Evolutionary conservation across 148 eudicot species (phyloP).

Genomic region (Silene conica): DNA sequence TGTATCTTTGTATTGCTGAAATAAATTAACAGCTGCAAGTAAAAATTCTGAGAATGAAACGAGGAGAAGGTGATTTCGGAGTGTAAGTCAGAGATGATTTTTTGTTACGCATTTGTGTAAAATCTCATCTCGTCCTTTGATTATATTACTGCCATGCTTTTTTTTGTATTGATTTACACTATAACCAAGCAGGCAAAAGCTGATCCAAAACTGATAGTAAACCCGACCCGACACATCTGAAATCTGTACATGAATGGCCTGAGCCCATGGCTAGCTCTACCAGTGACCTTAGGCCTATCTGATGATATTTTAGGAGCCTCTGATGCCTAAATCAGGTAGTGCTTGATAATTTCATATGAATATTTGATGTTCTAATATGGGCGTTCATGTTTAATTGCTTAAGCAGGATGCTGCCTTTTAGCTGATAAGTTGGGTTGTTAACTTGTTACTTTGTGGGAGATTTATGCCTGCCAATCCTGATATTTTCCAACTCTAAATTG

Average conservation of each 20-base stretch:
- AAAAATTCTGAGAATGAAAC: too few relatives aligned
- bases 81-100: too few relatives aligned
- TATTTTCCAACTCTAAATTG: neutral
- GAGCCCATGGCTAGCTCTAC: neutral
- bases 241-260: neutral
- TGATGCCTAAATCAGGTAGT: constrained; percentile 9
- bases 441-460: neutral
- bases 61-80: too few relatives aligned
- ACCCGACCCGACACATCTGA: neutral
- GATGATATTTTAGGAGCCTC: constrained; percentile 15
- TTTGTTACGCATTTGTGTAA: constrained; percentile 5
- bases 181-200: neutral
- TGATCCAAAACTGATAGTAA: neutral
- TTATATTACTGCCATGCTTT: constrained; percentile 4
- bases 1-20: too few relatives aligned
- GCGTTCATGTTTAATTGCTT: constrained; percentile 21
- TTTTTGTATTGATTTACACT: neutral
- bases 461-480: neutral
- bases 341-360: neutral
- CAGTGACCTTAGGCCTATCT: constrained; percentile 2
- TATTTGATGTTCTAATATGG: constrained; percentile 19
- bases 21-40: too few relatives aligned
- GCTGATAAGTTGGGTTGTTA: constrained; percentile 14
- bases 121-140: neutral
- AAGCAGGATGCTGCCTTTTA: constrained; percentile 28